These are phyloP conservation scores for Rhododendron kiyosumense DNA, from an alignment of 148 eudicot genomes.

Conservation along the genomic window DNA sequence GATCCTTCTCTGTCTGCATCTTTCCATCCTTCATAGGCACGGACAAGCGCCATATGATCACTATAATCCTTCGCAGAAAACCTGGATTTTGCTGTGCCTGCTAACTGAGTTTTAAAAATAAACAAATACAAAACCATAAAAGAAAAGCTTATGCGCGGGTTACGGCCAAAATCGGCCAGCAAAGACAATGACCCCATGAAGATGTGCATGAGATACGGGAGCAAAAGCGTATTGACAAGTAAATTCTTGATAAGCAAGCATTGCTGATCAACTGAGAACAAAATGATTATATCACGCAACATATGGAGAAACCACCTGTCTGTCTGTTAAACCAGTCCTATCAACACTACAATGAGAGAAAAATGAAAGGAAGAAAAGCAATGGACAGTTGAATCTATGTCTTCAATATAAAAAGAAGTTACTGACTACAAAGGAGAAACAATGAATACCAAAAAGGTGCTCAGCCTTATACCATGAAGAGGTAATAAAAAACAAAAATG, in stretches of 20 bases:
- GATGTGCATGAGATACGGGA: not conserved
- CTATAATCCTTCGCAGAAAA: slow-evolving; percentile 99
- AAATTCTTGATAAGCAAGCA: not conserved
- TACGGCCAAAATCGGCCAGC: not conserved
- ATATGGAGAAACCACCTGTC: not conserved
- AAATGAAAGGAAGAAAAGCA: not conserved
- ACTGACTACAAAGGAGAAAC: not conserved
- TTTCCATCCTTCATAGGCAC: slow-evolving; percentile 99
- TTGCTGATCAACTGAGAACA: not conserved
- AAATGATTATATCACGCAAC: not conserved
- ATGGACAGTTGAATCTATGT: not conserved
- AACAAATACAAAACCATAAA: not conserved
- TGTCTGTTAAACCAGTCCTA: not conserved
- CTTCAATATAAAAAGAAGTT: not conserved
- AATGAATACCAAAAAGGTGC: not conserved
- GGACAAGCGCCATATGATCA: slow-evolving; percentile 99
- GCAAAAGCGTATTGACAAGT: not conserved
- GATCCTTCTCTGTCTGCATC: slow-evolving; percentile 99
- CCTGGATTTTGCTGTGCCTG: slow-evolving; percentile 96
- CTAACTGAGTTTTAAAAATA: slow-evolving; percentile 52
- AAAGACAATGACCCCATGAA: not conserved
- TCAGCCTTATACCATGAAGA: not conserved
- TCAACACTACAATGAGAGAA: not conserved
- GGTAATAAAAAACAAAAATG: not conserved
- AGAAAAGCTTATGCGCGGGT: not conserved